Conservation (phyloP, 768 basidiomycete species). For the Psilocybe azurescens region DNA sequence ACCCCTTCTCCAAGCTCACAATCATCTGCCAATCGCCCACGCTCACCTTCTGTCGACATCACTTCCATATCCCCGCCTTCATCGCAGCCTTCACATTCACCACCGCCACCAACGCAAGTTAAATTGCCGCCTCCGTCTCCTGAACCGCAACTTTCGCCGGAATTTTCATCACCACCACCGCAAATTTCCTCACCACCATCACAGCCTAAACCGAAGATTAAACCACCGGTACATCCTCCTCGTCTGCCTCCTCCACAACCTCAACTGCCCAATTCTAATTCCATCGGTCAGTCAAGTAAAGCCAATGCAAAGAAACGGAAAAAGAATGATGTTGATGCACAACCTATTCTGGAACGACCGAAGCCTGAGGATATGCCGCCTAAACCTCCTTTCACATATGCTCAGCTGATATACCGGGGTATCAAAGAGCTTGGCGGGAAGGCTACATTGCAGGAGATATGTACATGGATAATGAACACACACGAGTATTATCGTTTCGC, state of each 20-base stretch:
- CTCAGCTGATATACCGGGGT: conserved; percentile 89
- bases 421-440: conserved; percentile 83
- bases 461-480: conserved; percentile 87
- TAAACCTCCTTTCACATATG: conserved; percentile 90
- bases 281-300: conserved; percentile 54
- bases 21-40: conserved; percentile 66
- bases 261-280: conserved; percentile 67
- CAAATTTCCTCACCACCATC: conserved; percentile 35
- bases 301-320: conserved; percentile 73
- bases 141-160: conserved; percentile 44
- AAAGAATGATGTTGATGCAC: conserved; percentile 57
- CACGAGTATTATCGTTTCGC: conserved; percentile 92
- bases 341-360: conserved; percentile 41
- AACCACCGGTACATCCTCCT: conserved; percentile 41
- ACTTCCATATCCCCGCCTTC: conserved; percentile 85
- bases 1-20: conserved; percentile 82
- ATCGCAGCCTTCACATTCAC: conserved; percentile 78
- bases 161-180: conserved; percentile 29
- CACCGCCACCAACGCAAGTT: conserved; percentile 59
- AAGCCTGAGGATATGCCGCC: conserved; percentile 82
- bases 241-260: conserved; percentile 50
- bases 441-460: conserved; percentile 91
- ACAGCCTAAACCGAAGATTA: conserved; percentile 29
- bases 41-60: conserved; percentile 84
- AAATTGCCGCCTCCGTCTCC: conserved; percentile 51